phyloP scores from a whole-genome alignment of 1,284 basidiomycete genomes.

The Cutaneotrichosporon dermatis region DNA sequence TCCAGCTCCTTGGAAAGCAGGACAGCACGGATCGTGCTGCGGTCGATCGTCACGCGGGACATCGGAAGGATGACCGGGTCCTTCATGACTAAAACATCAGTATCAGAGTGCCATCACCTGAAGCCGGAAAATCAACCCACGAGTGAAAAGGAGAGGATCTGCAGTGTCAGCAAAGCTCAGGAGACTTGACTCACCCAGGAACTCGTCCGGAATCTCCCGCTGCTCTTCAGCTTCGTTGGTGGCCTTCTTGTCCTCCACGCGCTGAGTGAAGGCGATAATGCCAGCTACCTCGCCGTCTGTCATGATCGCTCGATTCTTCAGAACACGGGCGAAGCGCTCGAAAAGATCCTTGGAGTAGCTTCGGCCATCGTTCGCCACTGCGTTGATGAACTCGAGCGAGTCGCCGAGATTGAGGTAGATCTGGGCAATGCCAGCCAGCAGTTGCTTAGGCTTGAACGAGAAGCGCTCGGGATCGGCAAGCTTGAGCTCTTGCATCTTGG shows the following conservation, averaged over 20 bases:
- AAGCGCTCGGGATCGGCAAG: conserved; percentile 85
- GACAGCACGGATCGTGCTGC: conserved; percentile 92
- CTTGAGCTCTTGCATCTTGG: conserved; percentile 65
- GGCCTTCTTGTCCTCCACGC: conserved; percentile 77
- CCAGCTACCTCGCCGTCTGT: conserved; percentile 72
- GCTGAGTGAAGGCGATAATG: conserved; percentile 66
- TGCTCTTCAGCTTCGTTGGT: conserved; percentile 79
- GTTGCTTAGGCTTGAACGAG: conserved; percentile 76
- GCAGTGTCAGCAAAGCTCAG: conserved; percentile 5
- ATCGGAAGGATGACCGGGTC: conserved; percentile 90
- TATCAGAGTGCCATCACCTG: neutral
- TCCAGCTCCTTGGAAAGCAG: conserved; percentile 85
- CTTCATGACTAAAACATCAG: conserved; percentile 71
- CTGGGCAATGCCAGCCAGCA: conserved; percentile 83
- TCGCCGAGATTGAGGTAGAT: conserved; percentile 87
- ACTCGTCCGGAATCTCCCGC: conserved; percentile 93
- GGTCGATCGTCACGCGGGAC: conserved; percentile 75
- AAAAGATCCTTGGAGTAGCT: conserved; percentile 86
- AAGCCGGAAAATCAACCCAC: conserved; percentile 15
- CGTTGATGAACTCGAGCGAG: conserved; percentile 73
- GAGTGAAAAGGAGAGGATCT: conserved; percentile 35
- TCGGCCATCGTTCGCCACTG: conserved; percentile 86
- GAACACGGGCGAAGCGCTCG: conserved; percentile 69
- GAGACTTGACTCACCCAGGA: conserved; percentile 61
- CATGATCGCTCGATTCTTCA: conserved; percentile 67